Evolutionary conservation across 139 green algal genomes (phyloP).

Genomic region (Chlamydomonas sp.): DNA sequence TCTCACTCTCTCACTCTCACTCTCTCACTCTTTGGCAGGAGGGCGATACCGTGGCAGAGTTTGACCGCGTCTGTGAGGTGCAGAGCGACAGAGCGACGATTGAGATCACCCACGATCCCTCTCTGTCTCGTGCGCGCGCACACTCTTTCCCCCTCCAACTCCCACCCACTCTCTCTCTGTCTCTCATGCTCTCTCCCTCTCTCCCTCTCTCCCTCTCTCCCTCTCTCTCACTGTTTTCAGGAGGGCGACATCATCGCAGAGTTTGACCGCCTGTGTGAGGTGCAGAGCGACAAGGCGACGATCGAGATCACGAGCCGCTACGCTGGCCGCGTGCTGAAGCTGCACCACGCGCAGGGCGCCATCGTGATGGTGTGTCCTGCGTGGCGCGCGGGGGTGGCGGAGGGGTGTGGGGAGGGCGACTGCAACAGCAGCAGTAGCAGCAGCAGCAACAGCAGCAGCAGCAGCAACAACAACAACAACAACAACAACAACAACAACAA

Average conservation of each 20-base stretch:
- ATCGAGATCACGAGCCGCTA: constrained; percentile 89
- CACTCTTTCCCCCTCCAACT: constrained; percentile 72
- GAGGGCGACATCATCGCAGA: constrained; percentile 59
- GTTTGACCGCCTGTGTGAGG: constrained; percentile 75
- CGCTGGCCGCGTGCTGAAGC: constrained; percentile 43
- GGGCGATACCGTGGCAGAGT: constrained; percentile 64
- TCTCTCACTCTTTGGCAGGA: constrained; percentile 30
- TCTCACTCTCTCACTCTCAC: too few species aligned
- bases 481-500: background rate
- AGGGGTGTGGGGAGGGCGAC: background rate
- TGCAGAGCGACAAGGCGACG: constrained; percentile 80
- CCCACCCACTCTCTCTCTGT: constrained; percentile 21
- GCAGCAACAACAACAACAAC: background rate
- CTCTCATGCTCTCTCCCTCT: background rate
- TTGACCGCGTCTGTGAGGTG: constrained; percentile 80
- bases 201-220: background rate
- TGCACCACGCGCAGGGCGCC: constrained; percentile 54
- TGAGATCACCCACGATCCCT: too few species aligned
- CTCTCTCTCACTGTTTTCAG: too few species aligned
- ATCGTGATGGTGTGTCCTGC: constrained; percentile 58
- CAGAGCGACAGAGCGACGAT: constrained; percentile 85
- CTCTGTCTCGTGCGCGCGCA: too few species aligned
- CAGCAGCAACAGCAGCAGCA: background rate
- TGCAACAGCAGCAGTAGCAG: background rate
- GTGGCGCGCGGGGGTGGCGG: background rate